Conservation (phyloP, 257 asterid species). For the Solanum chiquidenum region DNA sequence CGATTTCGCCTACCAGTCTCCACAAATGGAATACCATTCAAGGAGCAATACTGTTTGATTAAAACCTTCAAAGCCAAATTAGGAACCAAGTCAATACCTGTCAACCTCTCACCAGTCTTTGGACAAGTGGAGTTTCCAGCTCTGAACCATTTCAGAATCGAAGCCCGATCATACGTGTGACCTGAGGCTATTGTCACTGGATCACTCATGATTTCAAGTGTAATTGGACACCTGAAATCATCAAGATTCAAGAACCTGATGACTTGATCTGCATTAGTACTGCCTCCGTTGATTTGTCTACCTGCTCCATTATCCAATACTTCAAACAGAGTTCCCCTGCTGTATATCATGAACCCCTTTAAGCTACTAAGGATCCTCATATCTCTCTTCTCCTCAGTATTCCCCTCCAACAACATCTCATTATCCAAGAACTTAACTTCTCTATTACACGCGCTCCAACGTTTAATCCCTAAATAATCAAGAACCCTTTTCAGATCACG, state of each 20-base stretch:
- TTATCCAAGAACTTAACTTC: conserved; percentile 48
- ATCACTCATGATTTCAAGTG: conserved; percentile 70
- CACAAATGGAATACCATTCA: conserved; percentile 21
- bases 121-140: conserved; percentile 82
- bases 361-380: conserved; percentile 29
- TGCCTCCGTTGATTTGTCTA: not conserved
- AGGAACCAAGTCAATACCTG: conserved; percentile 31
- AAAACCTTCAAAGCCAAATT: conserved; percentile 54
- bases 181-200: conserved; percentile 77
- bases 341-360: conserved; percentile 44
- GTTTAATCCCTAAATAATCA: conserved; percentile 35
- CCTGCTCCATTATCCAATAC: not conserved
- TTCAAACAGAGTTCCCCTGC: conserved; percentile 47
- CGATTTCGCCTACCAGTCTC: conserved; percentile 19
- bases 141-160: conserved; percentile 61
- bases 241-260: conserved; percentile 36
- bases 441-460: conserved; percentile 50
- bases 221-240: conserved; percentile 77
- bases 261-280: not conserved
- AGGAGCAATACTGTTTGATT: conserved; percentile 25
- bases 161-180: conserved; percentile 69
- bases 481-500: conserved; percentile 39
- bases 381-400: conserved; percentile 27
- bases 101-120: conserved; percentile 56
- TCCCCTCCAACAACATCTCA: conserved; percentile 29